These are phyloP conservation scores for Capsella bursapastoris DNA, from an alignment of 345 rosid species.

Conservation along the genomic window DNA sequence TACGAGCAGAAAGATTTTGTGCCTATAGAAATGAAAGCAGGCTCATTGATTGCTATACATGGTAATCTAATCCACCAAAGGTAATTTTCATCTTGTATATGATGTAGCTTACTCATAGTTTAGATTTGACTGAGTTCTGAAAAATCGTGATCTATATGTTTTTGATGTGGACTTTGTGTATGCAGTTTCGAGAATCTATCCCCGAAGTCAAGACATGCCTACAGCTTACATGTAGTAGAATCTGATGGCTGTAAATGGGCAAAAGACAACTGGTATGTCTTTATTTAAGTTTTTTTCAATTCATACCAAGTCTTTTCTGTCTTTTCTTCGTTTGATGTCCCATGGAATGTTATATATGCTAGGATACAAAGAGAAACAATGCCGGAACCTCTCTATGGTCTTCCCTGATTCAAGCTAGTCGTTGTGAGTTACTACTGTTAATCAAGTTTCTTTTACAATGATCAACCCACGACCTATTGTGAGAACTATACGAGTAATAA, in stretches of 20 bases:
- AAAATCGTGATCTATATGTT: constrained; percentile 1
- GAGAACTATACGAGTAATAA: constrained; percentile 11
- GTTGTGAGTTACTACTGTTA: background rate
- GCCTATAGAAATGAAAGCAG: constrained; percentile 90
- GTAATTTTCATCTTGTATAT: constrained; percentile 45
- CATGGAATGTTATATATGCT: constrained; percentile 21
- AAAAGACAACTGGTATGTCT: constrained; percentile 71
- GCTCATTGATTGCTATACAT: constrained; percentile 85
- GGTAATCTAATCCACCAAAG: constrained; percentile 94
- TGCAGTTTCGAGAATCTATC: constrained; percentile 85
- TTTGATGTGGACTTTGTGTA: constrained; percentile 6
- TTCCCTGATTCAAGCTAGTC: constrained; percentile 48
- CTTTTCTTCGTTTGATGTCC: background rate
- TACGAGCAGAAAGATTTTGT: constrained; percentile 86
- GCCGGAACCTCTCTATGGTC: constrained; percentile 75
- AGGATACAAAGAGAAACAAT: constrained; percentile 81
- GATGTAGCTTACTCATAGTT: constrained; percentile 14
- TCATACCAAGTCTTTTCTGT: constrained; percentile 6
- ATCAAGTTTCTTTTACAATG: constrained; percentile 8
- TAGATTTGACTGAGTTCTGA: constrained; percentile 1
- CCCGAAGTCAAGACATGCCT: constrained; percentile 84
- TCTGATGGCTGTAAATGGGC: constrained; percentile 94
- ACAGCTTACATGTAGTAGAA: constrained; percentile 92
- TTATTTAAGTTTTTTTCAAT: background rate
- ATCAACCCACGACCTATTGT: background rate